Conservation (phyloP, 495 filamentous ascomycete species). For the Achaetomiella virescens region DNA sequence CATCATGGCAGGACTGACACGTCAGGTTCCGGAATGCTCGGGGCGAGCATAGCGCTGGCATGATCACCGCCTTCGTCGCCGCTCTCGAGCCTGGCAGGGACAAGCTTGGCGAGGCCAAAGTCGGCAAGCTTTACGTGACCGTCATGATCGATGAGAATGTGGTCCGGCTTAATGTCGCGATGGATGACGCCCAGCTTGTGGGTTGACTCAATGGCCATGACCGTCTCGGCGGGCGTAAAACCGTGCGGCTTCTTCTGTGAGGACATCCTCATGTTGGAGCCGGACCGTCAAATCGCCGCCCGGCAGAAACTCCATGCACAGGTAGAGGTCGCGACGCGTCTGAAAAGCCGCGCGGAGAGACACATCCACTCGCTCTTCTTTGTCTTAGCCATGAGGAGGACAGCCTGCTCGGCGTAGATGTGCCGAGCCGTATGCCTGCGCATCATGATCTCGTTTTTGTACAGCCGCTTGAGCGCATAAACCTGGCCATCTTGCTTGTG, state of each 20-base stretch:
- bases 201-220: constrained; percentile 85
- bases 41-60: constrained; percentile 50
- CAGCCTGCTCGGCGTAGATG: constrained; percentile 84
- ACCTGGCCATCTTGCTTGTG: constrained; percentile 83
- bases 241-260: constrained; percentile 86
- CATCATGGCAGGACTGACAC: no score
- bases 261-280: constrained; percentile 93
- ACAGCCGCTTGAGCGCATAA: constrained; percentile 86
- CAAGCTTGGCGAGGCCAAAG: constrained; percentile 90
- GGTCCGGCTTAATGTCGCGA: constrained; percentile 45
- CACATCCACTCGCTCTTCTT: constrained; percentile 94
- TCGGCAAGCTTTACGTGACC: constrained; percentile 88
- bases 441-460: constrained; percentile 94
- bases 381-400: constrained; percentile 92
- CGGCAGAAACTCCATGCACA: constrained; percentile 94
- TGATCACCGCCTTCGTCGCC: constrained; percentile 65
- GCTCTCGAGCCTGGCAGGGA: constrained; percentile 86
- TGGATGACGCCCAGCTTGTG: constrained; percentile 93
- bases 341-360: constrained; percentile 92
- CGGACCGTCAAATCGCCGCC: constrained; percentile 85
- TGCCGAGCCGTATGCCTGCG: constrained; percentile 89
- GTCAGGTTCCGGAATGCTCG: no score
- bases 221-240: constrained; percentile 98
- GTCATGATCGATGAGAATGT: constrained; percentile 20
- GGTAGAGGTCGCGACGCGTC: constrained; percentile 78